A percentile compares a stretch with the other conserved stretches of the same genome.
Evolutionary conservation across 768 basidiomycete species (phyloP).

Genomic region (Sarcodon aspratus): DNA sequence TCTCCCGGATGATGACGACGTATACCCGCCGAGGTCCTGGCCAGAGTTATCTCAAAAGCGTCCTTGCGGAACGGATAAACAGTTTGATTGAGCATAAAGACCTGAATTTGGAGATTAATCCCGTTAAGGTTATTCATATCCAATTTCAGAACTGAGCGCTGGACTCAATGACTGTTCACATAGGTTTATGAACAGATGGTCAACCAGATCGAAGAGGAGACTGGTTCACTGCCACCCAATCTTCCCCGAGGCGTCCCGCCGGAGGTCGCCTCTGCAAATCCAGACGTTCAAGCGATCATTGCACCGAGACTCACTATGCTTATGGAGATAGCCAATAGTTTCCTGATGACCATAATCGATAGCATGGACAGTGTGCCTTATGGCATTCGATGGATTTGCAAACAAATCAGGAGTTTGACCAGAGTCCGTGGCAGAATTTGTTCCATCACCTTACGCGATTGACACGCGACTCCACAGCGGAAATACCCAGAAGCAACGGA

Average conservation of each 20-base stretch:
- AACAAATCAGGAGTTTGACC: conserved; percentile 95
- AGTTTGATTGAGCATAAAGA: conserved; percentile 99
- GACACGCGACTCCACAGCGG: conserved; percentile 38
- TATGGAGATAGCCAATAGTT: conserved; percentile 99
- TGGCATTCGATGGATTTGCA: conserved; percentile 99
- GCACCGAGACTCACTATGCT: conserved; percentile 95
- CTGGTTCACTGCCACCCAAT: conserved; percentile 81
- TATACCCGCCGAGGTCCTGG: conserved; percentile 98
- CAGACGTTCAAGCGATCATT: conserved; percentile 96
- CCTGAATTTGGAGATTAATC: conserved; percentile 97
- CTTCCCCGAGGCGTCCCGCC: conserved; percentile 90
- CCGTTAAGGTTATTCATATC: conserved; percentile 63
- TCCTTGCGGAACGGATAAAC: conserved; percentile 96
- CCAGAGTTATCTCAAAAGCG: conserved; percentile 96
- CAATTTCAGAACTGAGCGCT: neutral
- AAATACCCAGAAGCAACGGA: conserved; percentile 99
- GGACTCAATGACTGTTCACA: neutral
- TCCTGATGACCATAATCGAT: conserved; percentile 95
- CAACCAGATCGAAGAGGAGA: conserved; percentile 96
- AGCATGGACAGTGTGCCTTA: conserved; percentile 98
- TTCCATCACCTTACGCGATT: neutral
- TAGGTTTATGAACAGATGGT: conserved; percentile 99
- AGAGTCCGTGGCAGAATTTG: conserved; percentile 41
- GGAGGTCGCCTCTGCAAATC: conserved; percentile 88
- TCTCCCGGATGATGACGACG: conserved; percentile 99